Percentiles rank a stretch among this genome's conserved stretches.
phyloP scores from a whole-genome alignment of 2,329 filamentous ascomycete genomes.

The Calonectria multiphialidica region DNA sequence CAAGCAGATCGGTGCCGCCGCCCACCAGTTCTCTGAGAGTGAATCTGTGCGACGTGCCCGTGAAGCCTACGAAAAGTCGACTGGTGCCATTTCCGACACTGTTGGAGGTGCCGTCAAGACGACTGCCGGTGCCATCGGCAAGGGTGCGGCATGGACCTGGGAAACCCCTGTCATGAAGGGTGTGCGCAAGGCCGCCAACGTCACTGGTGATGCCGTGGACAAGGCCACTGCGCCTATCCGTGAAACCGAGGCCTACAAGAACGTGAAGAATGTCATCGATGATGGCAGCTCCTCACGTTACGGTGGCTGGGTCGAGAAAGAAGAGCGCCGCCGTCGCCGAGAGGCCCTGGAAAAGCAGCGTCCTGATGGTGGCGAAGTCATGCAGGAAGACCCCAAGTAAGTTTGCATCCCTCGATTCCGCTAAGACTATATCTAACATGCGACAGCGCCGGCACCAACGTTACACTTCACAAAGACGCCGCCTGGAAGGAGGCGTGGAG shows the following conservation, averaged over 20 bases:
- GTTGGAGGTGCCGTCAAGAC: constrained; percentile 85
- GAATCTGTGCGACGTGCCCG: constrained; percentile 89
- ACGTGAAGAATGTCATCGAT: constrained; percentile 95
- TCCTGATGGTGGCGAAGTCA: constrained; percentile 64
- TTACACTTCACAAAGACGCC: constrained; percentile 96
- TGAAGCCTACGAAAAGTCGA: constrained; percentile 88
- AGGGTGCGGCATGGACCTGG: constrained; percentile 97
- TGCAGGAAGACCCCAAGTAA: constrained; percentile 90
- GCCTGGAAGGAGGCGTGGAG: constrained; percentile 99
- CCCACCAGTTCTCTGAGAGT: constrained; percentile 93
- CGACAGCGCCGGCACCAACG: constrained; percentile 87
- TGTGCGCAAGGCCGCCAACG: constrained; percentile 85
- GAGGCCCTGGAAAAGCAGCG: constrained; percentile 78
- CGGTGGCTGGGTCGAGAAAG: constrained; percentile 96
- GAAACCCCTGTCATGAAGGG: constrained; percentile 94
- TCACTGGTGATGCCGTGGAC: constrained; percentile 88
- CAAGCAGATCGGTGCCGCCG: constrained; percentile 89
- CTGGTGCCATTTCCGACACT: constrained; percentile 83
- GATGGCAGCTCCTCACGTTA: constrained; percentile 97
- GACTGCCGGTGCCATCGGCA: constrained; percentile 88
- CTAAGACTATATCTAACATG: constrained; percentile 44
- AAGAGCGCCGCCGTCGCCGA: constrained; percentile 86
- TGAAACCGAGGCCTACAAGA: constrained; percentile 94
- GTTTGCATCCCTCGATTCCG: constrained; percentile 50
- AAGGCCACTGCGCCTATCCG: constrained; percentile 95